Conservation (phyloP, 768 basidiomycete genomes). For the Pleurotus eryngii region DNA sequence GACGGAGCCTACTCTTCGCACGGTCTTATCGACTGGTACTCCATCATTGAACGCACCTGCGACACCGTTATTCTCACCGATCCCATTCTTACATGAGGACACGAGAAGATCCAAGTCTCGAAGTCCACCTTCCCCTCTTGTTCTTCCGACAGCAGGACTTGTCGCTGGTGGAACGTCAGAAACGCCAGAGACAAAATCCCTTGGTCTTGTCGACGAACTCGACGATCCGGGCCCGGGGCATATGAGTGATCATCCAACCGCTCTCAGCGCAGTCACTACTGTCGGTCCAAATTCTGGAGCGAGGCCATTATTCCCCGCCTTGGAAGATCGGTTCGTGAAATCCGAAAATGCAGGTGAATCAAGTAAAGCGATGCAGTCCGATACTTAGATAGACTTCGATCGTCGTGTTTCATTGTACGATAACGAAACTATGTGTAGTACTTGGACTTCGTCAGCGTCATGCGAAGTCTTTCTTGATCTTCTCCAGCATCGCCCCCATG, state of each 20-base stretch:
- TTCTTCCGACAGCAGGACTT: constrained; percentile 38
- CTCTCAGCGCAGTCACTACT: constrained; percentile 64
- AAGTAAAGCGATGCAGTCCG: constrained; percentile 22
- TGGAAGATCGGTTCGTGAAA: constrained; percentile 65
- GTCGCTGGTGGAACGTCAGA: constrained; percentile 29
- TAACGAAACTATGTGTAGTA: no score
- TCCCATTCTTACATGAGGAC: constrained; percentile 83
- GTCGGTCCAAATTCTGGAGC: constrained; percentile 21
- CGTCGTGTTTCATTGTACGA: no score
- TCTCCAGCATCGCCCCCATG: constrained; percentile 84
- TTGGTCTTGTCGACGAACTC: constrained; percentile 82
- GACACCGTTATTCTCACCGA: constrained; percentile 85
- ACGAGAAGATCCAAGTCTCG: constrained; percentile 76
- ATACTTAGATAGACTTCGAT: constrained; percentile 8
- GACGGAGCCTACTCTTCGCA: constrained; percentile 17
- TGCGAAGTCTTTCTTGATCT: constrained; percentile 59
- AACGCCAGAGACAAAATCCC: constrained; percentile 41
- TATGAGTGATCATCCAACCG: constrained; percentile 75
- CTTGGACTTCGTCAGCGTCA: background rate
- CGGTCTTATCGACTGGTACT: constrained; percentile 41
- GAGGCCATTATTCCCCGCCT: constrained; percentile 48
- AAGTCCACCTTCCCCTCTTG: constrained; percentile 74
- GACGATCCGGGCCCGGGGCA: constrained; percentile 85
- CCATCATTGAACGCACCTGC: constrained; percentile 56
- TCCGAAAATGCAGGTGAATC: background rate